A percentile compares a stretch with the other conserved stretches of the same genome.
phyloP scores from a whole-genome alignment of 345 rosid species.

The Toxicodendron radicans region DNA sequence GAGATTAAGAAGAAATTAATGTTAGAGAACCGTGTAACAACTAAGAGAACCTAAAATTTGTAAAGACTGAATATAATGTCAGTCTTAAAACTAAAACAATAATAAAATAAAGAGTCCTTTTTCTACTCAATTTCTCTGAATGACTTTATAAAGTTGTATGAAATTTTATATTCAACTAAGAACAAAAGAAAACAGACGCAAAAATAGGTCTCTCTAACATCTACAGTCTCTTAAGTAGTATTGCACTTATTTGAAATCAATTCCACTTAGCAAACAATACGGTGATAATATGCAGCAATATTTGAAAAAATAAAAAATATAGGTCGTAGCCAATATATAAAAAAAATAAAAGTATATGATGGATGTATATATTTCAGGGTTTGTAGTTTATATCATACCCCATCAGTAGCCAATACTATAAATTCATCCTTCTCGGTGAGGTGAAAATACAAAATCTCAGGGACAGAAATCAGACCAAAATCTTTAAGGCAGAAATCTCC shows the following conservation, averaged over 20 bases:
- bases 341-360: neutral
- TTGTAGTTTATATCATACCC: conserved; percentile 41
- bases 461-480: conserved; percentile 93
- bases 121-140: too few relatives aligned
- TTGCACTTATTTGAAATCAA: neutral
- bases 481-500: conserved; percentile 99
- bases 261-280: neutral
- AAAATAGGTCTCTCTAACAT: neutral
- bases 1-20: too few relatives aligned
- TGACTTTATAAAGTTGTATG: too few relatives aligned
- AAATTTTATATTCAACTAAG: too few relatives aligned
- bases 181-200: neutral
- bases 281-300: neutral
- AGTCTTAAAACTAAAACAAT: too few relatives aligned
- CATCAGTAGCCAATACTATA: conserved; percentile 94
- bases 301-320: too few relatives aligned
- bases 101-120: too few relatives aligned
- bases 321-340: neutral
- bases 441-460: conserved; percentile 66
- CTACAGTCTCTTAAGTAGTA: neutral
- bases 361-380: neutral
- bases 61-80: too few relatives aligned
- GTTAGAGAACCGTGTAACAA: too few relatives aligned
- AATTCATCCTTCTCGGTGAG: conserved; percentile 81
- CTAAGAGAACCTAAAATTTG: too few relatives aligned